Percentiles rank a stretch among this genome's conserved stretches.
Conservation (phyloP, 345 rosid species). For the Lagerstroemia speciosa region DNA sequence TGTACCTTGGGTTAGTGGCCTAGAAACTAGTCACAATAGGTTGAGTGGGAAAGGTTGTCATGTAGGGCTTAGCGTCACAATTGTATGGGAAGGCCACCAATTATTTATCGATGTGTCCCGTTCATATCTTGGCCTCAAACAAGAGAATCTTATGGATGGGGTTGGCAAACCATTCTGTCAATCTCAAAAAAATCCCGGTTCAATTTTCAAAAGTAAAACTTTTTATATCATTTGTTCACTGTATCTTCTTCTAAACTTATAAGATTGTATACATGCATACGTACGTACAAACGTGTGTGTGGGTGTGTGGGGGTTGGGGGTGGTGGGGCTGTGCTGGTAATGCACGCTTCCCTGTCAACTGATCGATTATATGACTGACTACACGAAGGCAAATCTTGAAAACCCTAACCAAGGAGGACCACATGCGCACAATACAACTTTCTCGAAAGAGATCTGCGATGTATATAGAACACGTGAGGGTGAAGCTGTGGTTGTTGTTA, state of each 20-base stretch:
- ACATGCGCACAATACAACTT: neutral
- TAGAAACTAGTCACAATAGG: neutral
- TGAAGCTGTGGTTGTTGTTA: neutral
- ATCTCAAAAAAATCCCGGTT: no score
- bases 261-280: no score
- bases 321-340: no score
- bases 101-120: neutral
- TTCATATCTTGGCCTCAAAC: neutral
- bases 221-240: no score
- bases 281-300: no score
- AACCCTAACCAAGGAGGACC: neutral
- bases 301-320: no score
- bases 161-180: no score
- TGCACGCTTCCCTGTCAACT: no score
- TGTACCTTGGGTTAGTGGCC: neutral
- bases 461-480: neutral
- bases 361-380: no score
- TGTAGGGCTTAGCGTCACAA: neutral
- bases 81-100: neutral
- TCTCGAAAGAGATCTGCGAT: neutral
- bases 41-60: neutral
- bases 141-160: neutral
- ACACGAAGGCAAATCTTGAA: neutral
- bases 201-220: no score
- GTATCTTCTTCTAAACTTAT: no score